Percentiles rank a stretch among this genome's conserved stretches.
Evolutionary conservation across 2,329 filamentous ascomycete genomes (phyloP).

Genomic region (Aspergillus novoparasiticus): DNA sequence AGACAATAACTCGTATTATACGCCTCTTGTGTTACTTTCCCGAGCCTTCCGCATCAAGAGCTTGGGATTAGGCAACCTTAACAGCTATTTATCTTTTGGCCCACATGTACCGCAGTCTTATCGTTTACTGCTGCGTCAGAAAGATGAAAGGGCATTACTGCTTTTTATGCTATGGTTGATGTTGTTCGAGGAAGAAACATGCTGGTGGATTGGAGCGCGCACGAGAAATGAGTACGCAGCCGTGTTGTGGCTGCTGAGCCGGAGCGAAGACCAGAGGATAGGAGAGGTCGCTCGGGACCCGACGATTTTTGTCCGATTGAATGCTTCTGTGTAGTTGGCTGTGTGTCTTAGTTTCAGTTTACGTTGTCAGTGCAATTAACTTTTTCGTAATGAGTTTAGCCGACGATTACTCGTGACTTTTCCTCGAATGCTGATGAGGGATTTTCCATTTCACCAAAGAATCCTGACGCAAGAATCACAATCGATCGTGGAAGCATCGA

Average conservation of each 20-base stretch:
- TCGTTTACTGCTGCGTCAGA: neutral
- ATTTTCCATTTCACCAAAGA: neutral
- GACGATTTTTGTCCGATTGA: neutral
- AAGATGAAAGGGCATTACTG: neutral
- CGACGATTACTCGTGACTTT: neutral
- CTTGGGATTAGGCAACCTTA: neutral
- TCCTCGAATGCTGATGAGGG: neutral
- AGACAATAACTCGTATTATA: neutral
- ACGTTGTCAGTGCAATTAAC: neutral
- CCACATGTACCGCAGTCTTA: neutral
- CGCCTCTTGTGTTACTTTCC: neutral
- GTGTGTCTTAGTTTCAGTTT: neutral
- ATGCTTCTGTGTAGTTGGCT: neutral
- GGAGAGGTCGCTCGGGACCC: neutral
- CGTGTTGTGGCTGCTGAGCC: neutral
- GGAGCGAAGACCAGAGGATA: neutral
- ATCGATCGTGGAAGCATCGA: neutral
- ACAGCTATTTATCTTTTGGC: neutral
- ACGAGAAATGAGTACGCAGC: conserved; percentile 1
- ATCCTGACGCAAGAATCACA: neutral
- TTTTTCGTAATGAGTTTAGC: neutral
- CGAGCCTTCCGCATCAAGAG: neutral
- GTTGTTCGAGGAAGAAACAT: neutral
- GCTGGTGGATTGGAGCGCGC: neutral
- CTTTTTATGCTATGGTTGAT: conserved; percentile 4